Evolutionary conservation across 1,139 yeast species (phyloP), one percentile per base, ranked within the genome.

Genomic region (Lodderomyces pseudojiufengensis): DNA sequence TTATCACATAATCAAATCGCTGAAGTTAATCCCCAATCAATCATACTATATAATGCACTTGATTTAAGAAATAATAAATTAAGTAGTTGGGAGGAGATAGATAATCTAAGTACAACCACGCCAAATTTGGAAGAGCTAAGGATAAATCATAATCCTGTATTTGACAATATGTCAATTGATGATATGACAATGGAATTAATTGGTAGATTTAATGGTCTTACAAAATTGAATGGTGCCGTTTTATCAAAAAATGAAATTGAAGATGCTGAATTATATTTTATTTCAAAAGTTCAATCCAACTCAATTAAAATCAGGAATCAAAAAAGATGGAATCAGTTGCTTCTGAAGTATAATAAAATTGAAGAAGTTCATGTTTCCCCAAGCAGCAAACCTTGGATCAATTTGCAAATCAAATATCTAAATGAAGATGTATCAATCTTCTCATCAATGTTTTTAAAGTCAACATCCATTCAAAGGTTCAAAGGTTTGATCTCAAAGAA

Each of bases 201-300:
- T 13, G 80, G 80, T 0, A 58, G 90, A 24, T 57, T 78, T 26
- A 49, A 50, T 14, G 23, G 27, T 3, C 35, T 80, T 1, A 29
- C 37, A 2, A 60, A 60, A 16, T 54, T 87, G 12, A 79, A 87
- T 48, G 95, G 95, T 1, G 66, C 77, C 1, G 33, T 34, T 0
- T 57, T 85, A 6, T 51, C 62, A 1, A 39, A 40, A 1, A 67
- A 60, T 2, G 84, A 80, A 38, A 65, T 87, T 21, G 45, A 44
- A 2, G 84, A 81, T 44, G 81, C 85, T 0, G 95, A 86, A 49
- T 53, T 84, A 4, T 85, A 74, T 49, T 80, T 83, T 45, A 63
- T 83, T 24, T 5, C 5, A 18, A 69, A 70, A 44, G 78, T 81
- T 0, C 54, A 51, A 10, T 50, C 55, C 13, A 63, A 64, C 0